Evolutionary conservation across 73 alveolate species (phyloP).

Genomic region (Paraurostyla sp.): DNA sequence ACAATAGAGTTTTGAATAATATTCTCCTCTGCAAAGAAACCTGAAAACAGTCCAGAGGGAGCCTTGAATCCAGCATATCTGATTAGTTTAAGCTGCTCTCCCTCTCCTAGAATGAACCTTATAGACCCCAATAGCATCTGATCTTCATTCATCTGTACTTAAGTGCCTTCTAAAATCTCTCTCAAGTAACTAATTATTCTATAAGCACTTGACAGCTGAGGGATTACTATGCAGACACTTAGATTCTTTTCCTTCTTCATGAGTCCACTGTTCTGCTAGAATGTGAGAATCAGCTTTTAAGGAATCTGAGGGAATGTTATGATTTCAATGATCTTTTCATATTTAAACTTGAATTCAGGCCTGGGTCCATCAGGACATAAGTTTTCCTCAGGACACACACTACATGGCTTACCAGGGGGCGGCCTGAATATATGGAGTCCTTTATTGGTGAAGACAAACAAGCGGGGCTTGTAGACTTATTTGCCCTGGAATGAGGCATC

Average conservation of each 20-base stretch:
- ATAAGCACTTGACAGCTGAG: not conserved
- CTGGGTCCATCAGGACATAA: constrained; percentile 63
- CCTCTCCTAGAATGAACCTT: not conserved
- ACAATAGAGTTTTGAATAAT: constrained; percentile 9
- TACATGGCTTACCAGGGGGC: constrained; percentile 32
- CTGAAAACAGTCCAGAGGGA: not conserved
- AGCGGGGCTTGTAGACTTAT: not conserved
- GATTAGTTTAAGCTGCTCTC: not conserved
- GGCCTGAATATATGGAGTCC: constrained; percentile 17
- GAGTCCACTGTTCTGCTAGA: not conserved
- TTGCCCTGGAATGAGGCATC: constrained; percentile 35
- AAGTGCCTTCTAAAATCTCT: not conserved
- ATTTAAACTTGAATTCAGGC: constrained; percentile 41
- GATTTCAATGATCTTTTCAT: constrained; percentile 16
- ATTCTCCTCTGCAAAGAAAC: constrained; percentile 13
- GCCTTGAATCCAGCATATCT: constrained; percentile 12
- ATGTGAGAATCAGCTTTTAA: not conserved
- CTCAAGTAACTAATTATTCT: not conserved
- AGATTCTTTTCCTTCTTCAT: constrained; percentile 17
- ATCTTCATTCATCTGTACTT: not conserved
- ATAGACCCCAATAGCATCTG: not conserved
- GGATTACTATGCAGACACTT: not conserved
- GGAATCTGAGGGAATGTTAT: not conserved
- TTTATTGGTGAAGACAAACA: constrained; percentile 39
- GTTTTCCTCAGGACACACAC: constrained; percentile 58